These are phyloP conservation scores for Jaltomata sinuosa DNA, from an alignment of 257 asterid species.

Conservation along the genomic window DNA sequence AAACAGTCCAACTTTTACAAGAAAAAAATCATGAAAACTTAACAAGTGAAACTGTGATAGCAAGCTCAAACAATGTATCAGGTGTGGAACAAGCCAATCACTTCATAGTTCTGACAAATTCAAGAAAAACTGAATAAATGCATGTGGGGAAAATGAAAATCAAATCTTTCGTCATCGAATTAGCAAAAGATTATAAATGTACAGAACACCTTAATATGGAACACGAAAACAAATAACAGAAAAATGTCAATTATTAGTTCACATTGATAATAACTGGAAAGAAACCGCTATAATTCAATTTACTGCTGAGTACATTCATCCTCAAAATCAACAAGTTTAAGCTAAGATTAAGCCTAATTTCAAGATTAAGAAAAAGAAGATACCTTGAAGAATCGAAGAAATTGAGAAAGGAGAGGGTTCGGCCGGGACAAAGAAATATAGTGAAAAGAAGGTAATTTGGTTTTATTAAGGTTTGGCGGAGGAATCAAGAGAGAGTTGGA, in stretches of 20 bases:
- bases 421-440: not conserved
- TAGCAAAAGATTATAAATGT: not conserved
- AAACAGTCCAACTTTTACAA: not conserved
- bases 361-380: not conserved
- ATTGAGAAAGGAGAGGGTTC: not conserved
- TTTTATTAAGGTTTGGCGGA: constrained; percentile 9
- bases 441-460: not conserved
- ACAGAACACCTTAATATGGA: not conserved
- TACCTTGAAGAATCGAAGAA: not conserved
- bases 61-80: not conserved
- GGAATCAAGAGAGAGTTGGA: constrained; percentile 13
- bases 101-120: not conserved
- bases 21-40: not conserved
- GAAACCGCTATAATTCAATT: too few species aligned
- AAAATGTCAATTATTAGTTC: not conserved
- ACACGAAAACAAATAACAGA: not conserved
- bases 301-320: not conserved
- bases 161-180: not conserved
- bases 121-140: not conserved
- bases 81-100: too few species aligned
- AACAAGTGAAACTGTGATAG: not conserved
- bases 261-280: not conserved
- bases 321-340: not conserved
- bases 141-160: not conserved
- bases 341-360: not conserved